Evolutionary conservation across 164 flowering plant genomes (phyloP), one percentile per base, ranked within the genome.

Genomic region (Dillenia turbinata): DNA sequence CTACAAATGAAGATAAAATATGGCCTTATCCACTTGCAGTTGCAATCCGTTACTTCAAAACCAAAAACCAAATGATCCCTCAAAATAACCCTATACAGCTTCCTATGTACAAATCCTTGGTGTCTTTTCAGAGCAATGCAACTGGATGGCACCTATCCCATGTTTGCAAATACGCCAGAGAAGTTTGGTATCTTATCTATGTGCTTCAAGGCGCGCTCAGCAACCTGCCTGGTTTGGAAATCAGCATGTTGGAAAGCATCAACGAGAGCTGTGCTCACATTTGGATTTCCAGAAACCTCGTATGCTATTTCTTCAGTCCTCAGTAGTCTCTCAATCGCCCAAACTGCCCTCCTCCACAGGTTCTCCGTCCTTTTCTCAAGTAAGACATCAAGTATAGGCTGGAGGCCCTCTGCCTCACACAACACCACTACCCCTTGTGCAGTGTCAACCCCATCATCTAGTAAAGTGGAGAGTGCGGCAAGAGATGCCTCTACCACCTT

Each of bases 221-320:
- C 99, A 47, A 86, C 80, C 78, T 89, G 97, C 50, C 89, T 67
- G 14, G 97, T 91, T 57, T 79, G 75, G 61, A 78, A 83, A 62
- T 94, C 97, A 16, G 78, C 96, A 71, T 88, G 77, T 54, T 87
- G 87, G 81, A 89, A 94, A 22, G 97, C 96, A 75, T 94, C 99
- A 9, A 94, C 97, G 24, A 94, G 88, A 10, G 96, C 99, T n/a
- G 96, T 75, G 59, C 82, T 75, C 52, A 89, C 77, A 69, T 84
- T 91, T 12, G 75, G 94, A 73, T 88, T 77, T 8, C 81, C 73
- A 50, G 84, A 73, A 54, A 83, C 79, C 47, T 81, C 75, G 14
- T 44, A 61, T 0, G 92, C 89, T 52, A 86, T 81, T 3, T 79
- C 86, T 0, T 79, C 81, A 8, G 71, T 69, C 44, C 92, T 62